phyloP scores from a whole-genome alignment of 2,329 filamentous ascomycete species.

The Ophiostoma populinum region DNA sequence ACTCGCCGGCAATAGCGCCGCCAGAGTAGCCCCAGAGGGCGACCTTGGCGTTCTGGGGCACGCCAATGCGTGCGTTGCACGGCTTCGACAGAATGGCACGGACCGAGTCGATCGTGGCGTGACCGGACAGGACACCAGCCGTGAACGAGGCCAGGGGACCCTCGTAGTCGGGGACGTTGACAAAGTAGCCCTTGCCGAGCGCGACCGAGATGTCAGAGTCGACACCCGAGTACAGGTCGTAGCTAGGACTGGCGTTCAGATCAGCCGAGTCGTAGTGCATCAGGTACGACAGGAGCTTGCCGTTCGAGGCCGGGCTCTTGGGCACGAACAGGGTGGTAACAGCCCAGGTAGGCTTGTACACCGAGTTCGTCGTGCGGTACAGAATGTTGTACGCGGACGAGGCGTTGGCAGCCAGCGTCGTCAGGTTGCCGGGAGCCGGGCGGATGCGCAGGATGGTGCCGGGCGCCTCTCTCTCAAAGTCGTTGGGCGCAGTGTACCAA shows the following conservation, averaged over 20 bases:
- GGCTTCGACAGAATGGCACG: conserved; percentile 20
- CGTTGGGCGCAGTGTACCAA: conserved; percentile 18
- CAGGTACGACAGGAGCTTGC: conserved; percentile 23
- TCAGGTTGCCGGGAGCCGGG: conserved; percentile 14
- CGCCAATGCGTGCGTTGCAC: conserved; percentile 11
- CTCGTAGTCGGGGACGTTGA: conserved; percentile 28
- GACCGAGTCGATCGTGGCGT: conserved; percentile 25
- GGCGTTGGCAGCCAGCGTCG: conserved; percentile 9
- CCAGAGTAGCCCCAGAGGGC: conserved; percentile 37
- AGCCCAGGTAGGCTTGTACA: conserved; percentile 19
- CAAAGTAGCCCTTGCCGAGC: conserved; percentile 25
- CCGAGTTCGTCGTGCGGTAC: conserved; percentile 21
- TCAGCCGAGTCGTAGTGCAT: conserved; percentile 22
- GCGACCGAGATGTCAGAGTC: conserved; percentile 16
- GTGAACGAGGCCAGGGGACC: conserved; percentile 25
- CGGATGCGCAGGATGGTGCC: conserved; percentile 17
- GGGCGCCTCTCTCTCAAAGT: conserved; percentile 14
- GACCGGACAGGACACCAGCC: conserved; percentile 23
- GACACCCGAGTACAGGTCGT: conserved; percentile 15
- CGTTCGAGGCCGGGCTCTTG: background rate
- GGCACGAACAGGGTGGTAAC: conserved; percentile 22
- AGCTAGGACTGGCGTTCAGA: conserved; percentile 22
- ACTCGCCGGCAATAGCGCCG: conserved; percentile 30
- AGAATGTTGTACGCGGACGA: conserved; percentile 19
- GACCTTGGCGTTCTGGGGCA: conserved; percentile 18